phyloP scores from a whole-genome alignment of 2,329 filamentous ascomycete genomes.

The Scedosporium minutisporum region DNA sequence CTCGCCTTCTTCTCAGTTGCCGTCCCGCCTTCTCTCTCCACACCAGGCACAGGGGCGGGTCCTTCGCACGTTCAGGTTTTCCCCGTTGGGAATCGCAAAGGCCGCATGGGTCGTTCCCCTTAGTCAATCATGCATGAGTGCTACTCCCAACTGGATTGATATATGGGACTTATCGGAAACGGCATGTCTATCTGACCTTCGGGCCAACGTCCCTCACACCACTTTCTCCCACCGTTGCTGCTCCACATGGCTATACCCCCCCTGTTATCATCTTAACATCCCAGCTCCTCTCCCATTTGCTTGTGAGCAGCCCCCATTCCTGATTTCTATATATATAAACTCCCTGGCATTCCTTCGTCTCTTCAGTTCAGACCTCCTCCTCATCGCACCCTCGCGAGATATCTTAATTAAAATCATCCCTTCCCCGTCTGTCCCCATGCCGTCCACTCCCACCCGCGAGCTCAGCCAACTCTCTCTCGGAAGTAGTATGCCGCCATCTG shows the following conservation, averaged over 20 bases:
- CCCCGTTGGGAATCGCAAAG: not conserved
- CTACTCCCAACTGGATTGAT: not conserved
- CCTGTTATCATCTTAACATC: no score
- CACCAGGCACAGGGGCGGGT: not conserved
- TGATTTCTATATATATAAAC: no score
- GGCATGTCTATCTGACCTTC: no score
- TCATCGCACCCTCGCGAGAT: not conserved
- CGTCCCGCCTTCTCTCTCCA: not conserved
- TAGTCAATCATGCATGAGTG: not conserved
- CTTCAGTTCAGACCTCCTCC: not conserved
- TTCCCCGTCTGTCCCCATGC: not conserved
- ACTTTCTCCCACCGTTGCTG: no score
- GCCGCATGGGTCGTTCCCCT: not conserved
- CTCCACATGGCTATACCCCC: no score
- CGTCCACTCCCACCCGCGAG: not conserved
- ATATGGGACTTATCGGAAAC: no score
- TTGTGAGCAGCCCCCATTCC: no score
- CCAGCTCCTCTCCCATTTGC: no score
- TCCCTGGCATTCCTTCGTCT: not conserved
- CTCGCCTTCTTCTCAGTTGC: not conserved
- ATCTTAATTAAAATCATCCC: not conserved
- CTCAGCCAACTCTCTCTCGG: conserved; percentile 3
- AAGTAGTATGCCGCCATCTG: conserved; percentile 3
- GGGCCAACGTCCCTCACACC: no score
- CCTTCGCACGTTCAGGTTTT: not conserved